Evolutionary conservation across 129 eudicot genomes (phyloP), one percentile per base, ranked within the genome.

Genomic region (Flaveria ramosissima): DNA sequence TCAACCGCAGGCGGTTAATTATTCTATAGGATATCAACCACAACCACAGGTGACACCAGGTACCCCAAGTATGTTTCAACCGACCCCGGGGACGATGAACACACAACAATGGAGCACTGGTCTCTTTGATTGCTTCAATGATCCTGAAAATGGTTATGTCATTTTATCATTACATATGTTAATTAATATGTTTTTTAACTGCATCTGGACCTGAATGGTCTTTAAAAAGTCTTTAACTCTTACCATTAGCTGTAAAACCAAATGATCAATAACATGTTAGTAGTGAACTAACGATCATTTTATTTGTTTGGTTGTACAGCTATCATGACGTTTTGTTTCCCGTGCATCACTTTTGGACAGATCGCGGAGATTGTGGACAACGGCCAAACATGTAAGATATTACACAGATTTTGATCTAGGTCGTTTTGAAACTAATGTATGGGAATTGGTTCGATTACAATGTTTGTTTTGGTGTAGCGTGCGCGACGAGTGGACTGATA

Each of bases 331-430:
- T 61, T 71, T 17, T 85, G 81, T 64, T 81, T 85, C 71, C 89
- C 92, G 10, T 88, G 92, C 86, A 74, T 88, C 32, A 88, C 89
- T 7, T 88, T 83, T n/a, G 92, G 92, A 27, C 89, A 85, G 53
- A 83, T 88, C 70, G 92, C 88, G 45, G 92, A 88, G 80, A 85
- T 88, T 41, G 24, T 83, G 9, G 89, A 88, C 77, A 67, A 77
- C 13, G 92, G 92, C 70, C 75, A 70, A 71, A 77, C 89, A 2
- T 70, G 92, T 88, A 81, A 88, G 89, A 4, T 36, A 1, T 4
- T 4, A 36, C 0, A 36, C 41, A 6, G 7, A 36, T 36, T 36
- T 36, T 36, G 7, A 6, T 36, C 41, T 36, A 36, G 41, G 41
- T 36, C 7, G 7, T 36, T 36, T 36, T 11, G 16, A 47, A 9